Evolutionary conservation across 495 filamentous ascomycete genomes (phyloP).

Genomic region (Lasiosphaeria hispida): DNA sequence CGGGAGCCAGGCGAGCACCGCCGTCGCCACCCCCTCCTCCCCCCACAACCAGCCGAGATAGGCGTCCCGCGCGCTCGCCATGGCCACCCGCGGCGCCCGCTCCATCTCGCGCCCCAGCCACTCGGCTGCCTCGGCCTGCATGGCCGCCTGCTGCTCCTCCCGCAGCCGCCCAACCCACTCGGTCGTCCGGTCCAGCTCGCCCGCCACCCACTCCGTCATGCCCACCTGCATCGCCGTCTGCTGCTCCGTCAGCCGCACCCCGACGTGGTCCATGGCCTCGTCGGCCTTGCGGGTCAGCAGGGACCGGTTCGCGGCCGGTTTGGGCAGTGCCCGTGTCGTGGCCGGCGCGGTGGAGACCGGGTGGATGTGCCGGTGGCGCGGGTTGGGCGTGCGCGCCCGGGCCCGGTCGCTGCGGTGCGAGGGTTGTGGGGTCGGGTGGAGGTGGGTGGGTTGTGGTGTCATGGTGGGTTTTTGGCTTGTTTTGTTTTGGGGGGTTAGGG

Average conservation of each 20-base stretch:
- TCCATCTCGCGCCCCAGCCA: constrained; percentile 3
- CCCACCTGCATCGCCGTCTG: constrained; percentile 4
- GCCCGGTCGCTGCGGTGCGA: no score
- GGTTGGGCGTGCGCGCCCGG: no score
- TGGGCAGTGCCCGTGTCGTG: no score
- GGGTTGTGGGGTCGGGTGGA: no score
- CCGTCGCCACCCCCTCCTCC: constrained; percentile 4
- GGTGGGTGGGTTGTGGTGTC: no score
- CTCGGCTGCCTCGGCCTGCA: not conserved
- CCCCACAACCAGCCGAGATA: constrained; percentile 10
- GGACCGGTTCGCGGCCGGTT: no score
- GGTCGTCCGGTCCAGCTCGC: not conserved
- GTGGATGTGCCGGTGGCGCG: no score
- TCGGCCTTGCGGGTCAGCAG: not conserved
- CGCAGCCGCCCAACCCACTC: not conserved
- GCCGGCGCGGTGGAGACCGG: no score
- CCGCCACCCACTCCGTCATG: not conserved
- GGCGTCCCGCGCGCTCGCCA: not conserved
- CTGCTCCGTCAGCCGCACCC: not conserved
- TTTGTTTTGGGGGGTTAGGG: no score
- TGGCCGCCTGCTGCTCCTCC: not conserved
- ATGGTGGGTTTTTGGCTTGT: no score
- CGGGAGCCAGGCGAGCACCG: constrained; percentile 9
- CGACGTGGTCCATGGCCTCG: constrained; percentile 1
- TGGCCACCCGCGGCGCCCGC: constrained; percentile 1